These are phyloP conservation scores for Coprinellus aureogranulatus DNA, from an alignment of 768 basidiomycete species.

Conservation along the genomic window DNA sequence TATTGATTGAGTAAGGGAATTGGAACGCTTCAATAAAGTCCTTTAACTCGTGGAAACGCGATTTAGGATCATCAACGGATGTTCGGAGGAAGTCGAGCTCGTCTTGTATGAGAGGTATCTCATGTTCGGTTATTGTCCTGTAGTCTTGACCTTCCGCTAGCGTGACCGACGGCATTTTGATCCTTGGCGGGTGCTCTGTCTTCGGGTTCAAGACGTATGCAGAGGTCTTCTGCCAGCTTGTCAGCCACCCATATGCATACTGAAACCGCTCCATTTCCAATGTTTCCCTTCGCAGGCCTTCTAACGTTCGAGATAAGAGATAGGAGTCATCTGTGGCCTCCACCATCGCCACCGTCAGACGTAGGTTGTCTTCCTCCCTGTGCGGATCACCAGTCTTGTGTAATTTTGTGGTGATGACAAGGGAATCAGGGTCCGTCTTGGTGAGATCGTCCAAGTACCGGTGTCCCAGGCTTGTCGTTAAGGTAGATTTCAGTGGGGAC, in stretches of 20 bases:
- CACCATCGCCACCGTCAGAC: slow-evolving; percentile 1
- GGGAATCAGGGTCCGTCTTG: slow-evolving; percentile 1
- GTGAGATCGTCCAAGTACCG: slow-evolving; percentile 18
- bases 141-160: slow-evolving; percentile 8
- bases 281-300: background rate
- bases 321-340: slow-evolving; percentile 12
- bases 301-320: slow-evolving; percentile 9
- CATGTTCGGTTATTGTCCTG: background rate
- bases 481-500: slow-evolving; percentile 25
- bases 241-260: slow-evolving; percentile 22
- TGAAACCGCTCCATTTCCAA: slow-evolving; percentile 21
- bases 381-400: background rate
- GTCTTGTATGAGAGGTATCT: background rate
- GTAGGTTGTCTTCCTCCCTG: background rate
- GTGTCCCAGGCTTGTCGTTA: slow-evolving; percentile 23
- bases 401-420: background rate
- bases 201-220: slow-evolving; percentile 5
- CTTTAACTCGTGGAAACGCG: background rate
- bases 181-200: background rate
- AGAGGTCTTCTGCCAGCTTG: slow-evolving; percentile 18
- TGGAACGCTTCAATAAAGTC: slow-evolving; percentile 10
- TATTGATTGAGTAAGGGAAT: slow-evolving; percentile 16
- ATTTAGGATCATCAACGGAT: background rate
- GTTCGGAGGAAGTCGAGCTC: background rate
- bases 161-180: background rate